Evolutionary conservation across 2,329 filamentous ascomycete genomes (phyloP), one percentile per base, ranked within the genome.

Genomic region (Epichloe uncinata): DNA sequence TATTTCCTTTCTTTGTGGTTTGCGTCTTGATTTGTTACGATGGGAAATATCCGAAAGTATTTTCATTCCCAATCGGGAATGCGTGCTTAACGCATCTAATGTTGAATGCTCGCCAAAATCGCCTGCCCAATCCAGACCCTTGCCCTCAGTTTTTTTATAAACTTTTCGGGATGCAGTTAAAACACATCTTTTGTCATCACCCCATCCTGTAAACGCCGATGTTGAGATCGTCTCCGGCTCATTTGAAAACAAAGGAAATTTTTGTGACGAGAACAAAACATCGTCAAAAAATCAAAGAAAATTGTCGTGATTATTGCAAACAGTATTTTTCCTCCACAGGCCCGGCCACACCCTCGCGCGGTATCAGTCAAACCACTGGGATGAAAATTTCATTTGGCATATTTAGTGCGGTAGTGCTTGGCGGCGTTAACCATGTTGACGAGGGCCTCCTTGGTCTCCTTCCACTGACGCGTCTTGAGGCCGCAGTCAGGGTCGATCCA

Each of bases 401-500:
- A 85, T 80, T 95, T 89, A 72, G 84, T 72, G 69, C 93, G 91
- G 89, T 82, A 97, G 79, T 75, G 84, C 82, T 96, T 96, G 78
- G 93, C 91, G 52, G 93, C 93, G 69, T 91, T 90, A 73, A 98
- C 91, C 88, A 98, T 85, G 84, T 96, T 95, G 75, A 75, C 75
- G 66, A 98, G 76, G 52, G 91, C 87, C 66, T 88, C 88, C 85
- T 96, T 97, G 72, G 90, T 95, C 83, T 98, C 91, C 72, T 85
- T 82, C 91, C 93, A 97, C 77, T 95, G 86, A 63, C 93, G 87
- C 61, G 93, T 98, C 88, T 98, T 98, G 54, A 98, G 83, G 78
- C 93, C 93, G 68, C 93, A 98, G 78, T 98, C 93, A 60, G 93
- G 93, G 79, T 98, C 91, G 75, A 97, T 87, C 93, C 93, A 98